Percentiles rank a stretch among this genome's conserved stretches.
These are phyloP conservation scores for Straminergon stramineum DNA, from an alignment of 225 moss, liverwort and hornwort genomes.

Conservation along the genomic window DNA sequence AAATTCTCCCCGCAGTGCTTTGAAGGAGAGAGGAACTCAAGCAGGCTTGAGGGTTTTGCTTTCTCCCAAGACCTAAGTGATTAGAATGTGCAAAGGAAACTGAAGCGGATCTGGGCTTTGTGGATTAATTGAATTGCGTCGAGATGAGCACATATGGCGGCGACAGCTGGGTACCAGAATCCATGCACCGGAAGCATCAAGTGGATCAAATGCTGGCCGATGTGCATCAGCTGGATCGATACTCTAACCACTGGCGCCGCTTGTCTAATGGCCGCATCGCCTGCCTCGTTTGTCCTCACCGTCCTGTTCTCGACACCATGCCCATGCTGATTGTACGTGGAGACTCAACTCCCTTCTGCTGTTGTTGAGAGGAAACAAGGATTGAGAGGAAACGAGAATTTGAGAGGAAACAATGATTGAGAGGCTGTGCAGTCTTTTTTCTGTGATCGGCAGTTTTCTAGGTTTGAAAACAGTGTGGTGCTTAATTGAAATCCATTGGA, in stretches of 20 bases:
- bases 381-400: neutral
- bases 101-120: neutral
- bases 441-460: neutral
- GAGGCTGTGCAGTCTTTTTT: neutral
- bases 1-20: neutral
- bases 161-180: slow-evolving; percentile 73
- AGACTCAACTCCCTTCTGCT: neutral
- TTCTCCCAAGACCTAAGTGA: neutral
- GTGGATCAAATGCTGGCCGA: slow-evolving; percentile 55
- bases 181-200: slow-evolving; percentile 56
- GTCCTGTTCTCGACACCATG: slow-evolving; percentile 63
- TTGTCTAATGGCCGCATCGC: slow-evolving; percentile 63
- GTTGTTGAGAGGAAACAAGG: neutral
- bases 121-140: neutral
- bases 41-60: too few relatives aligned
- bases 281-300: slow-evolving; percentile 63
- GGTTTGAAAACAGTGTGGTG: neutral
- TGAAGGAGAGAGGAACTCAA: neutral
- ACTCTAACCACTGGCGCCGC: slow-evolving; percentile 40
- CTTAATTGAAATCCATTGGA: neutral
- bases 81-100: neutral
- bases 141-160: slow-evolving; percentile 78
- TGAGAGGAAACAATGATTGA: neutral
- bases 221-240: slow-evolving; percentile 36
- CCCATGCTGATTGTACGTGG: slow-evolving; percentile 56